Conservation (phyloP, 2,329 filamentous ascomycete species). For the Colletotrichum coccodes region DNA sequence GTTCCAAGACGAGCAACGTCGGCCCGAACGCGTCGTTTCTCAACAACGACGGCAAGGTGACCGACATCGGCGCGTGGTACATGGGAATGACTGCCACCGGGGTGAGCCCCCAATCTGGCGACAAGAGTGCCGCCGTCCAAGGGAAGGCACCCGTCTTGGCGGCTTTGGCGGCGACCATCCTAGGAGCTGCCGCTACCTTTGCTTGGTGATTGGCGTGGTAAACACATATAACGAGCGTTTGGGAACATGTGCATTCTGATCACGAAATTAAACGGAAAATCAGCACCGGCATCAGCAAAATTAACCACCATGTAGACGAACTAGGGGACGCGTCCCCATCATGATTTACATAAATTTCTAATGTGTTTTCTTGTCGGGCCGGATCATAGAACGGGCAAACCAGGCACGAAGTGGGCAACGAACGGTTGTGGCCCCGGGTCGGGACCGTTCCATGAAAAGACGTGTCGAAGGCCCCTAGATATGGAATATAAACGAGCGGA, state of each 20-base stretch:
- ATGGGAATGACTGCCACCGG: slow-evolving; percentile 66
- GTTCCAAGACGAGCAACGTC: slow-evolving; percentile 76
- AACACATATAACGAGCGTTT: background rate
- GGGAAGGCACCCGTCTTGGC: slow-evolving; percentile 14
- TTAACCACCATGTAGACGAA: slow-evolving; percentile 2
- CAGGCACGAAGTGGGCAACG: background rate
- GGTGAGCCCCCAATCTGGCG: slow-evolving; percentile 44
- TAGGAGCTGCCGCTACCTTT: background rate
- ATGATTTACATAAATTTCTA: background rate
- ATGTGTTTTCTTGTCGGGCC: background rate
- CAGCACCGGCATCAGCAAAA: background rate
- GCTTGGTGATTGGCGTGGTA: background rate
- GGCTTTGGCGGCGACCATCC: background rate
- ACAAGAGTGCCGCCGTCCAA: slow-evolving; percentile 3
- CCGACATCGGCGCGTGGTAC: slow-evolving; percentile 82
- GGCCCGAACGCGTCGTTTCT: slow-evolving; percentile 79
- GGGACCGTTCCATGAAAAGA: background rate
- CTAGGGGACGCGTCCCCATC: background rate
- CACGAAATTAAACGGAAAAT: background rate
- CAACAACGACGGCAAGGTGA: slow-evolving; percentile 73
- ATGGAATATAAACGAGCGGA: background rate
- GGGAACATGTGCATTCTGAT: background rate
- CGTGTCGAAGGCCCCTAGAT: too few species aligned
- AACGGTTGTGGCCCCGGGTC: background rate
- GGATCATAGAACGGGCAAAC: slow-evolving; percentile 3